Percentiles rank a stretch among this genome's conserved stretches.
Evolutionary conservation across 169 alveolate species (phyloP).

Genomic region (Perkinsus olseni): DNA sequence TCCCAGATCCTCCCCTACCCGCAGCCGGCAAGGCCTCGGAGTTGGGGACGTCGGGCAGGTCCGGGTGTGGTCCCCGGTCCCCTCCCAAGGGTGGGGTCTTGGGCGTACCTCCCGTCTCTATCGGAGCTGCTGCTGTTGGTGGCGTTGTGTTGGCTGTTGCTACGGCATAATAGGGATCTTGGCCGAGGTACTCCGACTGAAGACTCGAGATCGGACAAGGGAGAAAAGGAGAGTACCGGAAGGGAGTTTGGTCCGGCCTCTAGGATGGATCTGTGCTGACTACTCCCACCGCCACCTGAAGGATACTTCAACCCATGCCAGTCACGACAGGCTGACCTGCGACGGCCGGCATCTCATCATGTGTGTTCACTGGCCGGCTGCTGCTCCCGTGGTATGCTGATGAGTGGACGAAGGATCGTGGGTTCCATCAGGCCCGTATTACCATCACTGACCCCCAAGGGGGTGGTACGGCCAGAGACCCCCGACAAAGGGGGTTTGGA

Average conservation of each 20-base stretch:
- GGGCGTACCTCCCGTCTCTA: neutral
- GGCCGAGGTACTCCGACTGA: neutral
- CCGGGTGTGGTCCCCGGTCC: neutral
- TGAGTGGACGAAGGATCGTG: no score
- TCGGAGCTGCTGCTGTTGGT: no score
- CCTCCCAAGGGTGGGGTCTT: neutral
- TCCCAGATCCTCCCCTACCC: neutral
- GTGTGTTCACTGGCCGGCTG: neutral
- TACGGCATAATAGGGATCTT: neutral
- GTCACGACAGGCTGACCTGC: neutral
- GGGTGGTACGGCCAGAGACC: neutral
- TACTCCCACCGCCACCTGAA: neutral
- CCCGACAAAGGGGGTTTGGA: neutral
- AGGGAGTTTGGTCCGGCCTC: neutral
- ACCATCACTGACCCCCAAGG: neutral
- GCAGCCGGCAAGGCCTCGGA: neutral
- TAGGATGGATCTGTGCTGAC: neutral
- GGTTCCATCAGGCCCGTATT: no score
- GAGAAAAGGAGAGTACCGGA: neutral
- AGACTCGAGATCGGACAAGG: neutral
- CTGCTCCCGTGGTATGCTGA: neutral
- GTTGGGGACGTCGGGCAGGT: neutral
- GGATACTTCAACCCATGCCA: neutral
- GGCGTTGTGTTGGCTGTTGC: no score
- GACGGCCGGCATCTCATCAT: neutral